phyloP scores from a whole-genome alignment of 2,329 filamentous ascomycete species.

The Ophiostoma sp. region DNA sequence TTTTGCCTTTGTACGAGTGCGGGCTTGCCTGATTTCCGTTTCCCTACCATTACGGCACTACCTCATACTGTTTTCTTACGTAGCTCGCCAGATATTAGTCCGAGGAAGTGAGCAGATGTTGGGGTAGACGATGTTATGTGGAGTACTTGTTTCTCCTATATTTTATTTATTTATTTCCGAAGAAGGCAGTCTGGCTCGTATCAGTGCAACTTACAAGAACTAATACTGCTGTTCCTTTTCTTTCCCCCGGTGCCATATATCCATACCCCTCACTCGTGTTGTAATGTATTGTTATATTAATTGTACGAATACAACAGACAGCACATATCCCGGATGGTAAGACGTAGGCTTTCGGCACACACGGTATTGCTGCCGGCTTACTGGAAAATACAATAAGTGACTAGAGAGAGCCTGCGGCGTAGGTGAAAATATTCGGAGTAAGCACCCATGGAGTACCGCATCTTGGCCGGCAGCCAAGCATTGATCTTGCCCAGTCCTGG shows the following conservation, averaged over 20 bases:
- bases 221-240: neutral
- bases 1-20: neutral
- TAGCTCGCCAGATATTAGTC: constrained; percentile 30
- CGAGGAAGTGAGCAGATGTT: constrained; percentile 23
- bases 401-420: no score
- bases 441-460: neutral
- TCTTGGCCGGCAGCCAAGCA: neutral
- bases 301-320: no score
- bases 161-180: neutral
- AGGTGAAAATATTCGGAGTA: no score
- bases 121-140: constrained; percentile 9
- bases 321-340: neutral
- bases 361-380: neutral
- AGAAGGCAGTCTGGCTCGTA: neutral
- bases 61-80: neutral
- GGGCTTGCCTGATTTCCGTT: constrained; percentile 4
- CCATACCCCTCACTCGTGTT: neutral
- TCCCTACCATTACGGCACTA: constrained; percentile 8
- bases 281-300: no score
- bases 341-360: neutral
- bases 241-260: neutral
- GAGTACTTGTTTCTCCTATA: neutral
- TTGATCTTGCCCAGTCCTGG: neutral
- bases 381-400: no score
- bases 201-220: neutral